phyloP scores from a whole-genome alignment of 2,329 filamentous ascomycete species.

The Bimuria novae-zelandiae region DNA sequence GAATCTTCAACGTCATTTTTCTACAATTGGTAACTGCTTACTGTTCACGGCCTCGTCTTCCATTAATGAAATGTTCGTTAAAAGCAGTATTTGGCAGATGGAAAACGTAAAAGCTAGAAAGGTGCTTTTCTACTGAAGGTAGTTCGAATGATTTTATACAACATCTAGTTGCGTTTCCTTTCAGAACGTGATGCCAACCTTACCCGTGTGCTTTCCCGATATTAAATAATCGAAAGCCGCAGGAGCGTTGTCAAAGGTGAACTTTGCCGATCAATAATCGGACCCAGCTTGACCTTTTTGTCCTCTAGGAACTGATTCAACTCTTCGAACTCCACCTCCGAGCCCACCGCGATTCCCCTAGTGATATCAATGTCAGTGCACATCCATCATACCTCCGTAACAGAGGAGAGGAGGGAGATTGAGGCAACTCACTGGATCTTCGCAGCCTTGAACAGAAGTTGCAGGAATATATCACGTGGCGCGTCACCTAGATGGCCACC shows the following conservation, averaged over 20 bases:
- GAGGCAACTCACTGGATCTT: conserved; percentile 23
- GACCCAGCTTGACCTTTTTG: conserved; percentile 32
- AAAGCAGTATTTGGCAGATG: too few species aligned
- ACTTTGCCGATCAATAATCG: conserved; percentile 41
- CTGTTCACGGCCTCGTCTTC: too few species aligned
- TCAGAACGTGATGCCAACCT: conserved; percentile 26
- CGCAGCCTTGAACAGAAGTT: conserved; percentile 25
- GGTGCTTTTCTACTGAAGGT: too few species aligned
- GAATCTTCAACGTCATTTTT: too few species aligned
- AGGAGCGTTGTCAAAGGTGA: conserved; percentile 40
- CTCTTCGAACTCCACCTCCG: conserved; percentile 54
- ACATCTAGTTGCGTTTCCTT: too few species aligned
- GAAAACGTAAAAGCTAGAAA: too few species aligned
- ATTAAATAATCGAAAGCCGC: conserved; percentile 42
- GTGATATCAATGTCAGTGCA: not conserved
- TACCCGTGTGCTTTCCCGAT: conserved; percentile 43
- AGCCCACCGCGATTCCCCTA: conserved; percentile 63
- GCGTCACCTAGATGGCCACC: conserved; percentile 18
- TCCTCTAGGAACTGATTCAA: conserved; percentile 42
- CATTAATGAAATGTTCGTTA: too few species aligned
- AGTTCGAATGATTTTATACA: too few species aligned
- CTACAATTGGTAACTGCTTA: too few species aligned
- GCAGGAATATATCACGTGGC: conserved; percentile 17
- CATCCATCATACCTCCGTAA: not conserved
- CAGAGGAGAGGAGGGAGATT: not conserved